Conservation (phyloP, 176 grass and related monocot genomes). For the Triticum aestivum region DNA sequence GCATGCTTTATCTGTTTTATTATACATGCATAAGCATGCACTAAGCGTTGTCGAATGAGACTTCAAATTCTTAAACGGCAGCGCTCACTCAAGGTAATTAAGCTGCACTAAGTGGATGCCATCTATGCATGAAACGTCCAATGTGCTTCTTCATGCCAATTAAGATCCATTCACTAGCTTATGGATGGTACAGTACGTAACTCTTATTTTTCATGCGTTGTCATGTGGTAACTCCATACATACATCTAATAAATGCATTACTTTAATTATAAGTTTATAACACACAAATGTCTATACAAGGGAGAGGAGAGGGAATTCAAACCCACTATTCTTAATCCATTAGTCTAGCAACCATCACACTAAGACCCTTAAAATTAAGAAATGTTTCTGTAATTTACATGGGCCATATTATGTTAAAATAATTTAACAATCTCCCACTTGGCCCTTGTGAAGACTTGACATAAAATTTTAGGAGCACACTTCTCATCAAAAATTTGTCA, state of each 20-base stretch:
- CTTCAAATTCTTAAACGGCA: neutral
- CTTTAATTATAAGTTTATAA: no score
- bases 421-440: neutral
- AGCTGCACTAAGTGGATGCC: neutral
- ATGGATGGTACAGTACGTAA: neutral
- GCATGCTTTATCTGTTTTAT: no score
- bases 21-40: no score
- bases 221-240: neutral
- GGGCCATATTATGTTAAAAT: neutral
- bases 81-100: neutral
- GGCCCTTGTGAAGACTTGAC: neutral
- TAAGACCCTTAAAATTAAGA: neutral
- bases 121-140: neutral
- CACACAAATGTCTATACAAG: no score
- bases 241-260: neutral
- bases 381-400: neutral
- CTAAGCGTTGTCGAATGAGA: neutral
- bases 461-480: neutral
- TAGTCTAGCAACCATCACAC: neutral
- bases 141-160: neutral
- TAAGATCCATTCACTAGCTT: neutral
- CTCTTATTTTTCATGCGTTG: neutral
- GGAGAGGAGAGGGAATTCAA: no score
- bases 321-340: neutral
- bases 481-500: neutral